phyloP scores from a whole-genome alignment of 2,329 filamentous ascomycete species.

The Ophiocordyceps camponoti-floridani region DNA sequence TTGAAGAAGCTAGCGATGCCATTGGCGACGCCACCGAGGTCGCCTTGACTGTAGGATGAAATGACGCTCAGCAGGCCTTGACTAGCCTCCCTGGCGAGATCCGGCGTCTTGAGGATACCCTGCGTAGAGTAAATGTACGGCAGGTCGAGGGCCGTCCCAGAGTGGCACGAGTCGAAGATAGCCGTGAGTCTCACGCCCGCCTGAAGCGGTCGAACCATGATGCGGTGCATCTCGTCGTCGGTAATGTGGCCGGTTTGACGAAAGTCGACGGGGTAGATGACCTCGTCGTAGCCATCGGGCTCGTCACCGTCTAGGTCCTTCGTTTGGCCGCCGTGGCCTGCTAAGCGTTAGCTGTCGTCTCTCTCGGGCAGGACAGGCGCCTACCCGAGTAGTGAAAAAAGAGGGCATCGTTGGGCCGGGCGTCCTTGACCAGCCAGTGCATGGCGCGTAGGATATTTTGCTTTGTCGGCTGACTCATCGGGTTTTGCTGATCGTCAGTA shows the following conservation, averaged over 20 bases:
- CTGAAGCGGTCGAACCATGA: slow-evolving; percentile 43
- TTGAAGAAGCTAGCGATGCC: slow-evolving; percentile 75
- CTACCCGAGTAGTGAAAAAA: slow-evolving; percentile 95
- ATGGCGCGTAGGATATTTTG: slow-evolving; percentile 89
- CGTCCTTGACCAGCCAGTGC: slow-evolving; percentile 96
- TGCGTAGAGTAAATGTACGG: slow-evolving; percentile 54
- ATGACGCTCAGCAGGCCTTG: slow-evolving; percentile 43
- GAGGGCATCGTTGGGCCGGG: slow-evolving; percentile 76
- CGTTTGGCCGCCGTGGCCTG: slow-evolving; percentile 66
- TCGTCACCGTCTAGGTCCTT: slow-evolving; percentile 65
- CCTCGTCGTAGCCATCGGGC: slow-evolving; percentile 67
- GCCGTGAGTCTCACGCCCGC: slow-evolving; percentile 40
- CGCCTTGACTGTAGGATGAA: slow-evolving; percentile 45
- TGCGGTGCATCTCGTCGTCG: slow-evolving; percentile 66
- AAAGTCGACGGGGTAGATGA: slow-evolving; percentile 73
- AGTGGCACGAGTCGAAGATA: slow-evolving; percentile 51
- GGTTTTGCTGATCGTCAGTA: slow-evolving; percentile 92
- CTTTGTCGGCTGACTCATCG: slow-evolving; percentile 93
- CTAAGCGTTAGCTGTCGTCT: neutral
- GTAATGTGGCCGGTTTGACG: slow-evolving; percentile 64
- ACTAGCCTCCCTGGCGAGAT: slow-evolving; percentile 49
- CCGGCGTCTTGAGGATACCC: slow-evolving; percentile 50
- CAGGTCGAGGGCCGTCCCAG: slow-evolving; percentile 46
- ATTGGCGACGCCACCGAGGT: slow-evolving; percentile 66
- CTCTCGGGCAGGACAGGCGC: slow-evolving; percentile 7